Percentiles rank a stretch among this genome's conserved stretches.
phyloP scores from a whole-genome alignment of 1,139 yeast species.

The Scheffersomyces titani region DNA sequence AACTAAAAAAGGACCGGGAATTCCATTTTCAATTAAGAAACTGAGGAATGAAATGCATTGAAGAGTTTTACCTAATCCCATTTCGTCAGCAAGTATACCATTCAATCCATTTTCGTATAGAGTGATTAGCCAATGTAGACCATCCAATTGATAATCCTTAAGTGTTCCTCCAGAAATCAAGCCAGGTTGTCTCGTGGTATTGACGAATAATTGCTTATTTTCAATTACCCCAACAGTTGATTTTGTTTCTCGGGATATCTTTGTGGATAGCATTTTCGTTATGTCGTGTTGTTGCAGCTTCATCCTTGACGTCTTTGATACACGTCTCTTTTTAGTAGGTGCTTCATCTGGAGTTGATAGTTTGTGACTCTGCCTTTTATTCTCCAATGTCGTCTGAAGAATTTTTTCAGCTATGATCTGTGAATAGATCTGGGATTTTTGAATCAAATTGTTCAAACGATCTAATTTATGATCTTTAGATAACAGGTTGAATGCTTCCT shows the following conservation, averaged over 20 bases:
- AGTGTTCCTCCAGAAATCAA: slow-evolving; percentile 65
- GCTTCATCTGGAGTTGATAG: slow-evolving; percentile 10
- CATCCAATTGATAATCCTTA: slow-evolving; percentile 86
- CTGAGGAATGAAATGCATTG: slow-evolving; percentile 81
- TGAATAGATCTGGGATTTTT: slow-evolving; percentile 82
- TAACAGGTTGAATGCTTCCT: slow-evolving; percentile 41
- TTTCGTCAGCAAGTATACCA: slow-evolving; percentile 94
- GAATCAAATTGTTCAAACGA: slow-evolving; percentile 69
- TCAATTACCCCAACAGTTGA: slow-evolving; percentile 24
- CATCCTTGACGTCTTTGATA: slow-evolving; percentile 3
- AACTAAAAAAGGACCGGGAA: slow-evolving; percentile 80
- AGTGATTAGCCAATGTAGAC: slow-evolving; percentile 87
- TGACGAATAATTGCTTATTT: slow-evolving; percentile 19
- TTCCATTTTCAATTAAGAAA: slow-evolving; percentile 76
- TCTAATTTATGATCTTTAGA: slow-evolving; percentile 51
- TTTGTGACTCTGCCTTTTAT: slow-evolving; percentile 8
- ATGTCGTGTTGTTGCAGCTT: slow-evolving; percentile 19
- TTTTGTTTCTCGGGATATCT: slow-evolving; percentile 20
- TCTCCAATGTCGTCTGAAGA: slow-evolving; percentile 44
- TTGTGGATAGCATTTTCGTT: slow-evolving; percentile 23
- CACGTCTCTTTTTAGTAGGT: slow-evolving; percentile 17
- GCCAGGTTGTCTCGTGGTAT: slow-evolving; percentile 57
- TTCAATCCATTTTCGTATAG: slow-evolving; percentile 90
- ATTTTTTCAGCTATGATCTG: slow-evolving; percentile 79
- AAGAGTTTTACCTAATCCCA: slow-evolving; percentile 93